phyloP scores from a whole-genome alignment of 148 eudicot genomes.

The Fagopyrum tataricum region DNA sequence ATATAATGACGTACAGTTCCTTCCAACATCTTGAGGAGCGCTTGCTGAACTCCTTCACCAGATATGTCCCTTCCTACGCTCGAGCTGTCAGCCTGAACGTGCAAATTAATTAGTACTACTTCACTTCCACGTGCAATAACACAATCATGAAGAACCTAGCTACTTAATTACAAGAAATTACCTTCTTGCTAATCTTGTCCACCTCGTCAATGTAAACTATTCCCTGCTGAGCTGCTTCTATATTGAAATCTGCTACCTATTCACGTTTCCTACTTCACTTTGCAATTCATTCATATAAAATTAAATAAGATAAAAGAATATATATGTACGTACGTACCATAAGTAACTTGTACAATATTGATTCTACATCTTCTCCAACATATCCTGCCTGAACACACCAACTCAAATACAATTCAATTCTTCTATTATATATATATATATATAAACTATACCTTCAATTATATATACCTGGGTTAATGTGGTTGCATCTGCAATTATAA shows the following conservation, averaged over 20 bases:
- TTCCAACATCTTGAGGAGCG: constrained; percentile 40
- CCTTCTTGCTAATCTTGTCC: constrained; percentile 39
- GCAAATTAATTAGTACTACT: too few relatives aligned
- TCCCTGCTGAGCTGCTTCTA: constrained; percentile 42
- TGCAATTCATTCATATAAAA: too few relatives aligned
- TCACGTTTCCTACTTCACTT: too few relatives aligned
- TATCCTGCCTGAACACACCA: constrained; percentile 36
- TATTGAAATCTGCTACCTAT: constrained; percentile 33
- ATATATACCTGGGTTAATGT: constrained; percentile 67
- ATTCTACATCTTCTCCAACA: constrained; percentile 44
- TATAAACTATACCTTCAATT: background rate
- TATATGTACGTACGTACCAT: constrained; percentile 16
- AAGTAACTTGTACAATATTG: constrained; percentile 30
- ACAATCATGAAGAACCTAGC: background rate
- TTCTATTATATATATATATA: background rate
- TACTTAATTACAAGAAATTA: constrained; percentile 3
- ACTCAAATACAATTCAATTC: background rate
- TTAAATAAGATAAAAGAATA: too few relatives aligned
- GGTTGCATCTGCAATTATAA: constrained; percentile 94
- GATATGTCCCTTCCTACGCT: constrained; percentile 38
- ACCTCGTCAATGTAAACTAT: constrained; percentile 46
- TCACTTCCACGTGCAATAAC: too few relatives aligned
- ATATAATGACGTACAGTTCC: constrained; percentile 29
- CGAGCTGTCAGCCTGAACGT: constrained; percentile 29
- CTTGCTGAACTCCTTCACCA: constrained; percentile 45